Conservation (phyloP, 805 yeast species). For the Yamadazyma endophytica region DNA sequence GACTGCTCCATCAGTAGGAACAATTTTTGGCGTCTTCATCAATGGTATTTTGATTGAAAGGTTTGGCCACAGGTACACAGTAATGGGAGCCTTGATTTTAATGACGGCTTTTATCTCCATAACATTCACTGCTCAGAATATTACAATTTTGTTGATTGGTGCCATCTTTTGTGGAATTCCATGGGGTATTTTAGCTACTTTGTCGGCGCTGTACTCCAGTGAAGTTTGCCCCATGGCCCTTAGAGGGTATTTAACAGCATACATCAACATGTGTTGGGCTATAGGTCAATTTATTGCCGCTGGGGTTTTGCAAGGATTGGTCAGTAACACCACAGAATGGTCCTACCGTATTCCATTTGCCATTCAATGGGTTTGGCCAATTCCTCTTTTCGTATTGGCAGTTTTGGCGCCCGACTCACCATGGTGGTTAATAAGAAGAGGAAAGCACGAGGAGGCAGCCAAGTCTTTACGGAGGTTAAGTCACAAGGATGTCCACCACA, state of each 20-base stretch:
- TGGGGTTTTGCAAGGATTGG: constrained; percentile 42
- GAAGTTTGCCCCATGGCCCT: constrained; percentile 51
- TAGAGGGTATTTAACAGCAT: constrained; percentile 45
- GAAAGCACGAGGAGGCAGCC: constrained; percentile 40
- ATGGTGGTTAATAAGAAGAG: constrained; percentile 47
- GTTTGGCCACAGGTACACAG: constrained; percentile 37
- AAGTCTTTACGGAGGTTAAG: constrained; percentile 29
- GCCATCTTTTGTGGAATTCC: constrained; percentile 36
- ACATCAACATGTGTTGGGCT: constrained; percentile 48
- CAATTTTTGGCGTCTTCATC: constrained; percentile 38
- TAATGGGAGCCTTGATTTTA: constrained; percentile 19
- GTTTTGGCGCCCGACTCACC: constrained; percentile 54
- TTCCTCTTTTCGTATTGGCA: constrained; percentile 39
- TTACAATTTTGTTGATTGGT: constrained; percentile 34
- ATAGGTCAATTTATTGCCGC: constrained; percentile 53
- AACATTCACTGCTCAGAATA: constrained; percentile 32
- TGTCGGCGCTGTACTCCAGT: constrained; percentile 49
- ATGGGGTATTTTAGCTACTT: constrained; percentile 38
- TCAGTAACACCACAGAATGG: constrained; percentile 20
- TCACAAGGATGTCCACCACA: constrained; percentile 13
- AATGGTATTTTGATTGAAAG: constrained; percentile 39
- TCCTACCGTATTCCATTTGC: constrained; percentile 53
- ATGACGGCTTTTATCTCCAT: constrained; percentile 29
- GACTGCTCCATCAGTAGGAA: constrained; percentile 28
- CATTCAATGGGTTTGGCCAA: constrained; percentile 56